Base-by-base conservation (phyloP, 1,284 basidiomycete species). In the Sphaerobolus stellatus region DNA sequence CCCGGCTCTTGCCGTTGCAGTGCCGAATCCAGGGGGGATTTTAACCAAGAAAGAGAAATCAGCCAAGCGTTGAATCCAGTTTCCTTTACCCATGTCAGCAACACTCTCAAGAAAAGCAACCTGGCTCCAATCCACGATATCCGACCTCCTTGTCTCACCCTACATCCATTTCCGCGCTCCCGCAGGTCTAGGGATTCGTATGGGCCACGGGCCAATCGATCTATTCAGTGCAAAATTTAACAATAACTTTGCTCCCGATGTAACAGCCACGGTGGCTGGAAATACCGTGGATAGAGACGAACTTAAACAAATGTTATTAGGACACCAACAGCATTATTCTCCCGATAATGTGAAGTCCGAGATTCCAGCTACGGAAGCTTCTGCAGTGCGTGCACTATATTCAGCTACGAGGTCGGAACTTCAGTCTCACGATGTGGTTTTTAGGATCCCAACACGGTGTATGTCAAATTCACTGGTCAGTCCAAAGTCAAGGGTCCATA, bases 221-320 rank as follows among this genome's bases (percentile, higher is more conserved):
- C 11, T 53, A 16, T 53, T 53, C 30, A 53, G 52, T 44, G 47
- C 52, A 9, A 45, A 30, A 28, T 53, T 53, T 28, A 53, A 53
- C 51, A 53, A 53, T 24, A 11, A 4, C 18, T 53, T 53, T 25
- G 24, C 29, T 22, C 14, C 18, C 8, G 51, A 53, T 14, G 44
- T 53, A 11, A 33, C 34, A 36, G 45, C 45, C 24, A 33, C 33
- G 7, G 52, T 40, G n/a, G 44, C 52, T 36, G 52, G 52, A 14
- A 44, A 53, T 28, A 18, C 24, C 22, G 44, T 53, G n/a, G 22
- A 33, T 33, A 29, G 51, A 16, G 51, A 47, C 30, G 41, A 43
- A 25, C 30, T 53, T 29, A 53, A 48, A 24, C 18, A 46, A 22
- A 45, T 16, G 13, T 31, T 53, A 16, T 33, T 53, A n/a, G 51